A percentile compares a stretch with the other conserved stretches of the same genome.
Conservation (phyloP, 2,329 filamentous ascomycete genomes). For the Dissoconium aciculare region DNA sequence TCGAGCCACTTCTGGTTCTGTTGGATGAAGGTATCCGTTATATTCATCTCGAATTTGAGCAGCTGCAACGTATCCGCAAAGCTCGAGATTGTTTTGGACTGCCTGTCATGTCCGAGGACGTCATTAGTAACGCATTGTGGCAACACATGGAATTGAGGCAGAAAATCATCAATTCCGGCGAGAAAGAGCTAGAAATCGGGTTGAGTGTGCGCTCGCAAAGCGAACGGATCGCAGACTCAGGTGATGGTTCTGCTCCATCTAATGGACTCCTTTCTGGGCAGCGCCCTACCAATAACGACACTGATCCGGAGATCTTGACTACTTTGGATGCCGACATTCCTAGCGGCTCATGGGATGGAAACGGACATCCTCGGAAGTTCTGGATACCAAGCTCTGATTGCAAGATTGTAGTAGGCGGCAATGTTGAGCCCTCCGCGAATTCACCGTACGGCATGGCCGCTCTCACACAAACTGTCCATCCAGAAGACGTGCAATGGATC, state of each 20-base stretch:
- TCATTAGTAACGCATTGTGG: constrained; percentile 43
- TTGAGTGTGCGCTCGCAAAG: constrained; percentile 32
- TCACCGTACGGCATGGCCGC: constrained; percentile 31
- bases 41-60: constrained; percentile 44
- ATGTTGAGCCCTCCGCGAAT: constrained; percentile 32
- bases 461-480: constrained; percentile 37
- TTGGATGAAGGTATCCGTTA: constrained; percentile 47
- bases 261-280: constrained; percentile 13
- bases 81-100: constrained; percentile 39
- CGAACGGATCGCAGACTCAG: constrained; percentile 7
- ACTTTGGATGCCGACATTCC: constrained; percentile 17
- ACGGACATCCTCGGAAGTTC: constrained; percentile 40
- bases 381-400: constrained; percentile 43
- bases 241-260: constrained; percentile 18
- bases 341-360: constrained; percentile 40
- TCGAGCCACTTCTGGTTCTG: constrained; percentile 41
- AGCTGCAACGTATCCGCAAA: constrained; percentile 39
- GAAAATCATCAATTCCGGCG: constrained; percentile 38
- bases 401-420: constrained; percentile 38
- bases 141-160: constrained; percentile 43
- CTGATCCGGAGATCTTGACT: background rate
- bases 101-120: constrained; percentile 40
- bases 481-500: constrained; percentile 41
- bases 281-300: constrained; percentile 27
- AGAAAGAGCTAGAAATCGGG: constrained; percentile 39